Percentiles rank a stretch among this genome's conserved stretches.
These are phyloP conservation scores for Aspergillus sp. DNA, from an alignment of 2,329 filamentous ascomycete species.

Conservation along the genomic window DNA sequence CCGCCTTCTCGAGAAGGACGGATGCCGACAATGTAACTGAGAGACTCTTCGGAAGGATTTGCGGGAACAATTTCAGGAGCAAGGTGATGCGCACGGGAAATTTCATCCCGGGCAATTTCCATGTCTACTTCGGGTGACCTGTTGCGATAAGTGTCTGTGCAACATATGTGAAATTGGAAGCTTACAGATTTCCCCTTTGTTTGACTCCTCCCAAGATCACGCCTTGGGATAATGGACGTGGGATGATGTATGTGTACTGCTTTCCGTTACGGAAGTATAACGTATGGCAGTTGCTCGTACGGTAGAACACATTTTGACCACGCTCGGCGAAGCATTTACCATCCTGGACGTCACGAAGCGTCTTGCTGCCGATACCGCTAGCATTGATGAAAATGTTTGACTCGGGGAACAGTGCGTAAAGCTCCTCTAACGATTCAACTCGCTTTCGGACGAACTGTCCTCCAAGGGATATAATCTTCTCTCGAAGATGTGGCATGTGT, in stretches of 20 bases:
- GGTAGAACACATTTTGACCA: constrained; percentile 39
- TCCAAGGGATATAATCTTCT: constrained; percentile 30
- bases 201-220: constrained; percentile 38
- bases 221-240: constrained; percentile 33
- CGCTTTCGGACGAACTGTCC: constrained; percentile 35
- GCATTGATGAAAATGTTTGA: constrained; percentile 41
- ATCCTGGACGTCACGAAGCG: constrained; percentile 35
- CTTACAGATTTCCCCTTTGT: constrained; percentile 33
- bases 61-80: constrained; percentile 37
- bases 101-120: constrained; percentile 39
- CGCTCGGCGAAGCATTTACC: constrained; percentile 36
- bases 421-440: constrained; percentile 32
- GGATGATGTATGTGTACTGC: constrained; percentile 42
- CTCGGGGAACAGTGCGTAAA: constrained; percentile 36
- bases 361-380: constrained; percentile 37
- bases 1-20: constrained; percentile 35
- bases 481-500: constrained; percentile 37
- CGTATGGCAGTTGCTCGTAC: constrained; percentile 28
- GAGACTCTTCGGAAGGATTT: constrained; percentile 25
- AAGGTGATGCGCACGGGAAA: constrained; percentile 38
- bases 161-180: not conserved
- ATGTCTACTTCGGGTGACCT: constrained; percentile 38
- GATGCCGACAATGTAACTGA: constrained; percentile 39
- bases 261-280: constrained; percentile 38
- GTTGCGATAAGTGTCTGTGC: not conserved